These are phyloP conservation scores for Ustilago shanxiensis DNA, from an alignment of 1,284 basidiomycete genomes.

Conservation along the genomic window DNA sequence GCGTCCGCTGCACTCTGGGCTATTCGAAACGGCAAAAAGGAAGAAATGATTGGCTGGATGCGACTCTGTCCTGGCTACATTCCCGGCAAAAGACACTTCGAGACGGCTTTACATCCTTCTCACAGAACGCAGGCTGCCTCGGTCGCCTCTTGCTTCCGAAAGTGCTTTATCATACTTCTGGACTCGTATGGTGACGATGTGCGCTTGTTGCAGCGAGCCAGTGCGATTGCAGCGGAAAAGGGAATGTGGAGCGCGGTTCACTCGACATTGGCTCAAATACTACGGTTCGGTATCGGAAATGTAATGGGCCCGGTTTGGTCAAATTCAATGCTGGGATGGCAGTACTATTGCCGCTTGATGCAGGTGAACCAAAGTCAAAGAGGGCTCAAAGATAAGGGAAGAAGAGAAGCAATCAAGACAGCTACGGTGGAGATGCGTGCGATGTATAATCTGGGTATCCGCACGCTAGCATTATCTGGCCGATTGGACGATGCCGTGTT, in stretches of 20 bases:
- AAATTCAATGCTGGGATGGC: constrained; percentile 10
- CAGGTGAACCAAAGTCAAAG: constrained; percentile 19
- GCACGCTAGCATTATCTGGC: constrained; percentile 39
- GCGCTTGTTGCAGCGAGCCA: constrained; percentile 25
- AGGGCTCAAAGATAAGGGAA: constrained; percentile 13
- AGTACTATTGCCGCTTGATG: constrained; percentile 21
- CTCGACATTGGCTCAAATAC: constrained; percentile 33
- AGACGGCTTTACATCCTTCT: constrained; percentile 5
- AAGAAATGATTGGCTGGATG: constrained; percentile 48
- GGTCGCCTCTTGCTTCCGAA: constrained; percentile 17
- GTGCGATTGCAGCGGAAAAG: constrained; percentile 37
- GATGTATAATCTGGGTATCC: constrained; percentile 46
- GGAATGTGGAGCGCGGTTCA: constrained; percentile 31
- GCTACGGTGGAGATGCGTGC: constrained; percentile 11
- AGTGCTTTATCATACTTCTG: constrained; percentile 36
- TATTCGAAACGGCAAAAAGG: constrained; percentile 24
- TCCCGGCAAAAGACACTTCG: constrained; percentile 11
- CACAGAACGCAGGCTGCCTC: constrained; percentile 8
- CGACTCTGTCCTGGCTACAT: constrained; percentile 38
- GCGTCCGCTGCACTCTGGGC: constrained; percentile 39
- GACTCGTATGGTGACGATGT: constrained; percentile 39
- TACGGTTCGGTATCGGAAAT: constrained; percentile 22
- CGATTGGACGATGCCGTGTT: constrained; percentile 35
- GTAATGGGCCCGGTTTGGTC: background rate
- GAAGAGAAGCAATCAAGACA: background rate